phyloP scores from a whole-genome alignment of 1,284 basidiomycete species.

The Neonothopanus nambi region DNA sequence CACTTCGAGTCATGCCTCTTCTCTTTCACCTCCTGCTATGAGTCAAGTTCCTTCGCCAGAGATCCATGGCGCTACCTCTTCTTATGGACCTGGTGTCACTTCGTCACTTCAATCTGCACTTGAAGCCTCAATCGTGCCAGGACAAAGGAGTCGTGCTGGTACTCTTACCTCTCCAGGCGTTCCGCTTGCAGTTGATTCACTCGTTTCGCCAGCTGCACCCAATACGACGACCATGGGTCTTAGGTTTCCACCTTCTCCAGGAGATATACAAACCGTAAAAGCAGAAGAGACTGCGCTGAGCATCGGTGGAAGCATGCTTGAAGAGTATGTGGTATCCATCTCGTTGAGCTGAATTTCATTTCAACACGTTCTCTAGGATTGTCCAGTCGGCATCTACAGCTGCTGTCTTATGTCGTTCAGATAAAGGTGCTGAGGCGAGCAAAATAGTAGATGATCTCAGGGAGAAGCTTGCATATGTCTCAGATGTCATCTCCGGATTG shows the following conservation, averaged over 20 bases:
- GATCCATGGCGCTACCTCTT: conserved; percentile 36
- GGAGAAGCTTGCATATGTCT: conserved; percentile 38
- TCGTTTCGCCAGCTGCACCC: not conserved
- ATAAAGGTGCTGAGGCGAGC: conserved; percentile 32
- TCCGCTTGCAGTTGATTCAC: conserved; percentile 2
- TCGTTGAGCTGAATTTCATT: conserved; percentile 14
- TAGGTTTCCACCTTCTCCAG: too few species aligned
- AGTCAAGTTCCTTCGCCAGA: conserved; percentile 42
- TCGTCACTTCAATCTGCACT: conserved; percentile 51
- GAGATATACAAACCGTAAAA: too few species aligned
- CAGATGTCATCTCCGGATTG: conserved; percentile 33
- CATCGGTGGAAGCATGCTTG: conserved; percentile 11
- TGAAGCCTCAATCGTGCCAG: conserved; percentile 35
- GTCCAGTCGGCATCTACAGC: conserved; percentile 42
- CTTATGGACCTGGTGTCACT: conserved; percentile 33
- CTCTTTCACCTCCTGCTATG: conserved; percentile 34
- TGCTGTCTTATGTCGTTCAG: conserved; percentile 35
- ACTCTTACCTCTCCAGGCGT: conserved; percentile 31
- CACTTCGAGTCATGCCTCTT: conserved; percentile 37
- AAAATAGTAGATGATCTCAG: conserved; percentile 40
- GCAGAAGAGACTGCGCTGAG: conserved; percentile 4
- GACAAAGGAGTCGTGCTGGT: conserved; percentile 36
- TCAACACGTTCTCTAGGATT: conserved; percentile 29
- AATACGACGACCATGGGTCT: not conserved
- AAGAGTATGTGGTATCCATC: conserved; percentile 10